Evolutionary conservation across 2,329 filamentous ascomycete genomes (phyloP).

Genomic region (Cladophialophora exuberans): DNA sequence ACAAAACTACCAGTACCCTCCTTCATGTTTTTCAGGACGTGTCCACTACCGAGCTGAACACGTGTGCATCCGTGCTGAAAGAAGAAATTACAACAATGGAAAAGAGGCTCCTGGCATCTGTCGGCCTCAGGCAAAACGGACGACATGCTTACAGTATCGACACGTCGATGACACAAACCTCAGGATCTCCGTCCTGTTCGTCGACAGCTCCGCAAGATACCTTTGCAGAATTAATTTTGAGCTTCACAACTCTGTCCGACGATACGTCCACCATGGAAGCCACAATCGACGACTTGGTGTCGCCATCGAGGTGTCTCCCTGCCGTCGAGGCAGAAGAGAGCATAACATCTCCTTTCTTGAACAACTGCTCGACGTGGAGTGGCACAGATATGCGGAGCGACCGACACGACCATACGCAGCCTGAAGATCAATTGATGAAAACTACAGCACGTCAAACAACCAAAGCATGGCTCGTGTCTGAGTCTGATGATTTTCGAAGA

Average conservation of each 20-base stretch:
- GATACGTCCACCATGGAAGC: not conserved
- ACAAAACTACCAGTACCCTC: not conserved
- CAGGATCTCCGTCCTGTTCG: conserved; percentile 3
- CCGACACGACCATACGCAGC: not conserved
- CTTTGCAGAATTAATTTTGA: not conserved
- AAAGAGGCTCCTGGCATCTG: not conserved
- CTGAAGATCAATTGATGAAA: not conserved
- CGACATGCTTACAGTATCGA: conserved; percentile 1
- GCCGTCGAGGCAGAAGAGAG: conserved; percentile 2
- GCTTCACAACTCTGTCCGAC: conserved; percentile 3
- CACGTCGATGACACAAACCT: conserved; percentile 4
- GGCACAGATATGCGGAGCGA: not conserved
- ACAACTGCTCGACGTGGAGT: conserved; percentile 1
- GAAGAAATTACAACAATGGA: not conserved
- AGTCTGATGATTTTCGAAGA: not conserved
- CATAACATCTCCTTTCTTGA: conserved; percentile 1
- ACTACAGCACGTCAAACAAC: not conserved
- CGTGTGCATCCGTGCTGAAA: not conserved
- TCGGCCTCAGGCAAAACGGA: not conserved
- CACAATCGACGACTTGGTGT: not conserved
- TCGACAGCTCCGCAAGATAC: not conserved
- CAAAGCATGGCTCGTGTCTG: not conserved
- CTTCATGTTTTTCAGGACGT: not conserved
- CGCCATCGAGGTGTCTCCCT: not conserved
- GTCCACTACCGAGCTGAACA: not conserved